Evolutionary conservation across 129 eudicot genomes (phyloP), one percentile per base, ranked within the genome.

Genomic region (Gnaphalium uliginosum): DNA sequence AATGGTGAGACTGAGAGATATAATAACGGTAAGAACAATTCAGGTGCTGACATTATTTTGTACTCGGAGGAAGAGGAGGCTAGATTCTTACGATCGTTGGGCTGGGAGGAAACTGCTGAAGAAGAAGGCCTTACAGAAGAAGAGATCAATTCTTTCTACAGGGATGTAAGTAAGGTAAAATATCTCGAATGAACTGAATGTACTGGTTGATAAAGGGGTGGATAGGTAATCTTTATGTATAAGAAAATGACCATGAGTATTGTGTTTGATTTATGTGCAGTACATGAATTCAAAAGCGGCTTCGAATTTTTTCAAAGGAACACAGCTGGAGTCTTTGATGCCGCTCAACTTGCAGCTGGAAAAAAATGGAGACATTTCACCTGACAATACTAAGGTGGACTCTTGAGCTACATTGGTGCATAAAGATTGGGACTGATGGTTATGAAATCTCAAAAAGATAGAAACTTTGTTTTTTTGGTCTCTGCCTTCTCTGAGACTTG

Each of bases 71-170:
- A 89, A 86, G 99, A 94, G 86, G 97, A 94, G 89, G 88, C 88
- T 77, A 85, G 91, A 5, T 91, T 94, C 76, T 68, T 94, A 26
- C 90, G 93, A 39, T 87, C 97, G 29, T 35, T 91, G 74, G 99
- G 99, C 13, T 94, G 99, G 99, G 90, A 91, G 50, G 98, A 90
- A 78, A 82, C 86, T 83, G 86, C 85, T 10, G 81, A 88, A 23
- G 99, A 94, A 46, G 98, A 79, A 76, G 93, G 93, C 17, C 96
- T 94, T 41, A 94, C 97, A 5, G 97, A 91, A 79, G 99, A 94
- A 75, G 99, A 94, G 84, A 94, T 91, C 39, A 87, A 57, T 85
- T 88, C 93, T 65, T 94, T 91, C 83, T 84, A 75, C 83, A 77
- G 59, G 87, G 82, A 88, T 69, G 73, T 82, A 33, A 83, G 78